A percentile compares a stretch with the other conserved stretches of the same genome.
Evolutionary conservation across 1,284 basidiomycete genomes (phyloP).

Genomic region (Moesziomyces sp.): DNA sequence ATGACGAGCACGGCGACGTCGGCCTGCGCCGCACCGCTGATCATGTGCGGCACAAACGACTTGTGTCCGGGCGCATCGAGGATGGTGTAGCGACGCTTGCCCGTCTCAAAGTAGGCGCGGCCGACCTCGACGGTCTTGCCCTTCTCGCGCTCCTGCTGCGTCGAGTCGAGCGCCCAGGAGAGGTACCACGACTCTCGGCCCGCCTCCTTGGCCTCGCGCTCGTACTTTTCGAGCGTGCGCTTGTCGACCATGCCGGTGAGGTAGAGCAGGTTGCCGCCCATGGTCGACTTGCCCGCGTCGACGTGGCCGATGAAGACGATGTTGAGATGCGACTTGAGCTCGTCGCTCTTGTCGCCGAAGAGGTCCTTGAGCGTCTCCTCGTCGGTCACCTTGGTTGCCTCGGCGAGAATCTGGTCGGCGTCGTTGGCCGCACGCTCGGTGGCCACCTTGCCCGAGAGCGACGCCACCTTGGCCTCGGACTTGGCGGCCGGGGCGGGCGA

Average conservation of each 20-base stretch:
- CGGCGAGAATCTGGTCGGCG: slow-evolving; percentile 64
- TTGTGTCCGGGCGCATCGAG: slow-evolving; percentile 67
- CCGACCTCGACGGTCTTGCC: slow-evolving; percentile 68
- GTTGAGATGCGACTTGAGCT: slow-evolving; percentile 66
- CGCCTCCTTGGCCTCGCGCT: slow-evolving; percentile 66
- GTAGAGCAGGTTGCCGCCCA: slow-evolving; percentile 66
- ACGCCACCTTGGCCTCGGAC: slow-evolving; percentile 39
- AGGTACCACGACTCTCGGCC: slow-evolving; percentile 67
- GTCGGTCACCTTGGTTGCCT: slow-evolving; percentile 64
- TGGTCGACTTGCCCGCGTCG: slow-evolving; percentile 67
- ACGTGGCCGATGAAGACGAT: slow-evolving; percentile 68
- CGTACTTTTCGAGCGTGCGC: slow-evolving; percentile 67
- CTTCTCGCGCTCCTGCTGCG: slow-evolving; percentile 66
- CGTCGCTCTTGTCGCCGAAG: slow-evolving; percentile 63
- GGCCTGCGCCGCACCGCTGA: slow-evolving; percentile 67
- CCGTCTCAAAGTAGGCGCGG: slow-evolving; percentile 67
- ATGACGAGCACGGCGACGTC: slow-evolving; percentile 67
- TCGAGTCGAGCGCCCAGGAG: slow-evolving; percentile 67
- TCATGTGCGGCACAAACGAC: slow-evolving; percentile 67
- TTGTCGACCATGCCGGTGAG: slow-evolving; percentile 68
- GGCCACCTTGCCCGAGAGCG: slow-evolving; percentile 34
- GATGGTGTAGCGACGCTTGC: slow-evolving; percentile 66
- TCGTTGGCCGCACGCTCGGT: slow-evolving; percentile 59
- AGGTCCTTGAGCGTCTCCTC: slow-evolving; percentile 67
- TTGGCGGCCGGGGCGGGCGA: slow-evolving; percentile 46